Evolutionary conservation across 2,329 filamentous ascomycete species (phyloP).

Genomic region (Helminthosporium solani): DNA sequence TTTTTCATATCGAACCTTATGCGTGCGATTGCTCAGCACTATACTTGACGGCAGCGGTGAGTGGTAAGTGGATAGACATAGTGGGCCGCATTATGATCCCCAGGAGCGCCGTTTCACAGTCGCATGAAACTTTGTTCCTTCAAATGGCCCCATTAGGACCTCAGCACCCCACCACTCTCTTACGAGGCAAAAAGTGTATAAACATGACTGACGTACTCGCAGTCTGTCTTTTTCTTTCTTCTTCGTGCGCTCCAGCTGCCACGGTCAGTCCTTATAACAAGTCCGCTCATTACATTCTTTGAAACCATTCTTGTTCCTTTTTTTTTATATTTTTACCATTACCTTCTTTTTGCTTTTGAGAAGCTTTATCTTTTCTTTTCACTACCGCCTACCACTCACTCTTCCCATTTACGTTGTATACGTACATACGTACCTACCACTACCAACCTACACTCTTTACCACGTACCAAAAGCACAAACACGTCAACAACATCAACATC

Average conservation of each 20-base stretch:
- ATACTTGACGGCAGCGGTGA: slow-evolving; percentile 4
- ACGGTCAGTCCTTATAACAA: slow-evolving; percentile 15
- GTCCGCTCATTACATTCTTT: slow-evolving; percentile 13
- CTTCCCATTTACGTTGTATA: no score
- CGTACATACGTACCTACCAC: no score
- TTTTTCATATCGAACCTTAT: not conserved
- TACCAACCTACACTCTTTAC: not conserved
- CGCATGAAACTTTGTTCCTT: slow-evolving; percentile 16
- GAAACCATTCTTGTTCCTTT: not conserved
- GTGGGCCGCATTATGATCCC: slow-evolving; percentile 18
- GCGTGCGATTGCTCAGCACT: not conserved
- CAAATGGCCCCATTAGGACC: slow-evolving; percentile 1
- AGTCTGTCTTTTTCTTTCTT: slow-evolving; percentile 4
- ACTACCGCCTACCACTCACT: no score
- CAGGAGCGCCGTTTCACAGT: slow-evolving; percentile 24
- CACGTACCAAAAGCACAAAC: not conserved
- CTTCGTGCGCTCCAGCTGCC: slow-evolving; percentile 8
- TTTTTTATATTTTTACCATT: no score
- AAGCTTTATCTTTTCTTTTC: slow-evolving; percentile 16
- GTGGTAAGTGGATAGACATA: not conserved
- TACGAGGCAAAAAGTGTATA: not conserved
- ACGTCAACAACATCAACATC: not conserved
- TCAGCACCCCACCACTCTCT: not conserved
- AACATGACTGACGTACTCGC: not conserved
- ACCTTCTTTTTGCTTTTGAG: slow-evolving; percentile 5